A percentile compares a stretch with the other conserved stretches of the same genome.
These are phyloP conservation scores for Coemansia biformis DNA, from an alignment of 192 early-diverging fungal genomes.

Conservation along the genomic window DNA sequence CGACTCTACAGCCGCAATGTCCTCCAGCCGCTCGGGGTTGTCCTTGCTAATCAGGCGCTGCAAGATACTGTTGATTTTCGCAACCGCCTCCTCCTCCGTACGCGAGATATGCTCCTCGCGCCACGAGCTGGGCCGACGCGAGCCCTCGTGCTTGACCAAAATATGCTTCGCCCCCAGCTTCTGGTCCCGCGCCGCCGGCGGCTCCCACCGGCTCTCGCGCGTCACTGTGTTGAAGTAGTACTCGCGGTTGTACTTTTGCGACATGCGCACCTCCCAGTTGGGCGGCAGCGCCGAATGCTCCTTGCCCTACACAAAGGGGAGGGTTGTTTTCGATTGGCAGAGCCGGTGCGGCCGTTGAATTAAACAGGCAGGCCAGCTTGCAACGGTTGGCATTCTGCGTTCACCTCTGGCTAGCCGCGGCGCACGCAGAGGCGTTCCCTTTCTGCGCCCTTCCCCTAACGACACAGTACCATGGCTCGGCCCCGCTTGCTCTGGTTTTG, in stretches of 20 bases:
- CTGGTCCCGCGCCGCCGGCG: conserved; percentile 30
- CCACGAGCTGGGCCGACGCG: conserved; percentile 87
- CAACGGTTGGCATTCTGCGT: not conserved
- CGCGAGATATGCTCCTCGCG: conserved; percentile 83
- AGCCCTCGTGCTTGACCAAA: conserved; percentile 82
- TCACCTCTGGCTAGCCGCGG: too few relatives aligned
- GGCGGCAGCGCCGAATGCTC: conserved; percentile 51
- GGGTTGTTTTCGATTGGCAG: too few relatives aligned
- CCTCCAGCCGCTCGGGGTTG: conserved; percentile 57
- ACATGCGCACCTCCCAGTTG: conserved; percentile 66
- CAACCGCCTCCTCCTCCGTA: conserved; percentile 82
- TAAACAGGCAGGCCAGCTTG: too few relatives aligned
- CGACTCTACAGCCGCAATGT: conserved; percentile 71
- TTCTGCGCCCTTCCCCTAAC: too few relatives aligned
- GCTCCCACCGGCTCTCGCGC: conserved; percentile 70
- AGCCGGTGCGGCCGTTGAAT: too few relatives aligned
- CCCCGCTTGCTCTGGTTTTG: too few relatives aligned
- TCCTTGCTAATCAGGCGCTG: conserved; percentile 18
- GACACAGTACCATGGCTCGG: too few relatives aligned
- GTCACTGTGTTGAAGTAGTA: conserved; percentile 79
- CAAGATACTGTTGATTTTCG: conserved; percentile 62
- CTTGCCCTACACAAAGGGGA: too few relatives aligned
- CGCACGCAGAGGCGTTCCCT: too few relatives aligned
- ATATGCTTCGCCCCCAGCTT: conserved; percentile 68
- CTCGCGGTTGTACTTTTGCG: conserved; percentile 57